Base-by-base conservation (phyloP, 2,329 filamentous ascomycete genomes). In the Sclerotinia borealis region DNA sequence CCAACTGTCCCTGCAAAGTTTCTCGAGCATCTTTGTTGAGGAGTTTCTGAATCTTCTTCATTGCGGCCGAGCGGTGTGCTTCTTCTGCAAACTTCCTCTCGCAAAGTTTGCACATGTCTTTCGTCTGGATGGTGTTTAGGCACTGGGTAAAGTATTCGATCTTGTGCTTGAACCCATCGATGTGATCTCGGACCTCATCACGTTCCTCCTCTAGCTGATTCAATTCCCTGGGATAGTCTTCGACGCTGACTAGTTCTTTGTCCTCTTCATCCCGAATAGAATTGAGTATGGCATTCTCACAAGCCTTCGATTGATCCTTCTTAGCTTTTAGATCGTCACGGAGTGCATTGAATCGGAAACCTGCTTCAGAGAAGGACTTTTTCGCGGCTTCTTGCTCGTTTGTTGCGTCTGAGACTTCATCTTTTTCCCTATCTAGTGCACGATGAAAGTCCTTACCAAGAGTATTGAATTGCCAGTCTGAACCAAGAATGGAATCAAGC, bases 61-160 rank as follows among this genome's bases (percentile, higher is more conserved):
- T 78, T 65, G 96, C 81, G 59, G 79, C 84, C n/a, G 81, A 86
- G 67, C 83, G 86, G 70, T 83, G 85, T 37, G 77, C 81, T 68
- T 79, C 79, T 72, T 81, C 85, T 75, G 79, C 78, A 73, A 96
- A 92, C 4, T 80, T 76, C 60, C 92, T 85, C 49, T 85, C 82
- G 72, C 93, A 98, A 27, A 95, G 84, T 39, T 85, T 83, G 74
- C 93, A 98, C 50, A 83, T 83, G 69, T 91, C 89, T 61, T 89
- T 84, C 39, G 85, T 80, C 61, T 89, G 81, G 13, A 90, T 83
- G 27, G 81, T 82, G 41, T 85, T 81, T 58, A 91, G 79, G 71
- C 89, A 92, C 59, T 85, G 84, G 50, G 78, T 79, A 73, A 90
- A 92, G 74, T 91, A 96, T 17, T 88, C 82, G 54, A 87, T 83